phyloP scores from a whole-genome alignment of 2,329 filamentous ascomycete species.

The Aspergillus thermomutatus region DNA sequence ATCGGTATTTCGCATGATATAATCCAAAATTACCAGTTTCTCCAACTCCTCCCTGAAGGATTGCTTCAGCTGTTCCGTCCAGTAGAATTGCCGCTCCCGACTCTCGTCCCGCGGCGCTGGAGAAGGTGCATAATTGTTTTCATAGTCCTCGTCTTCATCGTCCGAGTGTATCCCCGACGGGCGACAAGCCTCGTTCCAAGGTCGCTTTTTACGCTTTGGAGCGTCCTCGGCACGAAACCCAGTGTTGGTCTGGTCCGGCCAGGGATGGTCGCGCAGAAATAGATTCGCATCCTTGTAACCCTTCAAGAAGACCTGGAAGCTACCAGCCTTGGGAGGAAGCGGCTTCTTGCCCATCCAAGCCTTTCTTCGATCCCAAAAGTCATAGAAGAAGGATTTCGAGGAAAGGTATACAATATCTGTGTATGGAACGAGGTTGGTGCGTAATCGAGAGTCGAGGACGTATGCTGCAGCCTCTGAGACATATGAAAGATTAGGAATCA shows the following conservation, averaged over 20 bases:
- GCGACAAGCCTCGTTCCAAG: constrained; percentile 80
- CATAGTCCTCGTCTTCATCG: constrained; percentile 59
- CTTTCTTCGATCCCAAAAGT: constrained; percentile 90
- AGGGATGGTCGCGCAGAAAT: constrained; percentile 90
- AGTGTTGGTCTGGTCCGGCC: constrained; percentile 80
- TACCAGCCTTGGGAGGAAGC: constrained; percentile 85
- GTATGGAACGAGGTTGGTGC: constrained; percentile 90
- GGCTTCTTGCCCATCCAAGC: constrained; percentile 84
- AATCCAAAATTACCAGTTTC: constrained; percentile 94
- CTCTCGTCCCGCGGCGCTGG: constrained; percentile 46
- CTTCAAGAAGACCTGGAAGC: constrained; percentile 95
- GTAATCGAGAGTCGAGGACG: constrained; percentile 84
- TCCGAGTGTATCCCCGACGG: constrained; percentile 60
- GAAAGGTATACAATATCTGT: constrained; percentile 92
- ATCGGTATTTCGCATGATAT: constrained; percentile 99
- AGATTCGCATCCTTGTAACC: constrained; percentile 96
- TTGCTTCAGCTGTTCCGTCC: constrained; percentile 85
- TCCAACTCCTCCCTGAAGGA: constrained; percentile 93
- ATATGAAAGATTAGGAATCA: constrained; percentile 97
- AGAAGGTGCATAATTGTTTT: constrained; percentile 36
- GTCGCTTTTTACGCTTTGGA: constrained; percentile 64
- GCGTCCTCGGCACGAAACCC: constrained; percentile 68
- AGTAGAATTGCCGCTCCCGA: constrained; percentile 61
- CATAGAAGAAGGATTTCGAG: constrained; percentile 97
- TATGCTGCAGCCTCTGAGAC: constrained; percentile 97